Percentiles rank a stretch among this genome's conserved stretches.
phyloP scores from a whole-genome alignment of 495 filamentous ascomycete species.

The Pseudomonodictys pantanalensis region DNA sequence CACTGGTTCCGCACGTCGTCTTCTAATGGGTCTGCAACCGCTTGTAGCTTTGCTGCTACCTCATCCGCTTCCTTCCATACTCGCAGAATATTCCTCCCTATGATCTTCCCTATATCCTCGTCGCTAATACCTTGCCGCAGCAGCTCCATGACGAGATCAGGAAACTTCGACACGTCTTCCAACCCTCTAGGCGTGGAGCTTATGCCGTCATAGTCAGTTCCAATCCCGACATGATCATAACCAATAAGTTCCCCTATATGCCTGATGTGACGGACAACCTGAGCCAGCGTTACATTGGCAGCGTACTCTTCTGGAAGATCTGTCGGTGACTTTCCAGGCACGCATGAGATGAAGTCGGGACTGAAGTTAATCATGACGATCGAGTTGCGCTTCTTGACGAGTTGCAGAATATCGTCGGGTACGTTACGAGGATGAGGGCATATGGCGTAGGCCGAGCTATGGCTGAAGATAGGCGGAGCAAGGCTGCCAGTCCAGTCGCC shows the following conservation, averaged over 20 bases:
- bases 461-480: constrained; percentile 72
- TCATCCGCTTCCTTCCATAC: constrained; percentile 47
- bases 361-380: constrained; percentile 77
- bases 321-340: constrained; percentile 45
- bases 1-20: constrained; percentile 32
- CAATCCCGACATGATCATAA: constrained; percentile 71
- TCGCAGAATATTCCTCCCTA: constrained; percentile 43
- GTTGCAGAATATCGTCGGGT: constrained; percentile 64
- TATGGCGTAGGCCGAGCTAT: constrained; percentile 63
- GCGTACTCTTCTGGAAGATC: constrained; percentile 47
- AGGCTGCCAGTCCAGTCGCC: constrained; percentile 48
- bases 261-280: constrained; percentile 72
- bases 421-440: constrained; percentile 73
- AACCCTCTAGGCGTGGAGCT: constrained; percentile 55
- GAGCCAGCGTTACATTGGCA: constrained; percentile 67
- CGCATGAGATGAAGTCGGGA: constrained; percentile 75
- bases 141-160: constrained; percentile 69
- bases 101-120: constrained; percentile 41
- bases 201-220: constrained; percentile 71
- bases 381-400: constrained; percentile 57
- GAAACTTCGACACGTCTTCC: constrained; percentile 81
- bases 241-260: constrained; percentile 69
- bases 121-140: constrained; percentile 43
- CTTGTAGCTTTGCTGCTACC: constrained; percentile 41
- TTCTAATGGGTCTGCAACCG: constrained; percentile 37